Base-by-base conservation (phyloP, 208 protist genomes). In the Leishmania gerbilli region DNA sequence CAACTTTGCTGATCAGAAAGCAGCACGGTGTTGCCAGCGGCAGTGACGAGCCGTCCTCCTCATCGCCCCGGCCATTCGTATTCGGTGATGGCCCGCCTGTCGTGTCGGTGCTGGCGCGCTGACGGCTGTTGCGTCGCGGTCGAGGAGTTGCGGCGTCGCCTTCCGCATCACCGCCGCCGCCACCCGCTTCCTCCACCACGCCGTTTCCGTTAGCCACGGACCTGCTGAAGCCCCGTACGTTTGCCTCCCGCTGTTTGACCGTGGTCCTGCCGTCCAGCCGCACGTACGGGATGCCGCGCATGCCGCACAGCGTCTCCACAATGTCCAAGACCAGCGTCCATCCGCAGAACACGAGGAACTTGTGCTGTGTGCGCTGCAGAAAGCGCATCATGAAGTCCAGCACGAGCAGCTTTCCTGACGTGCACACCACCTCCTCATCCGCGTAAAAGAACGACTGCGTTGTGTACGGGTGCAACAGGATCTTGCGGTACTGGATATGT, bases 261-360 rank as follows among this genome's bases (percentile, higher is more conserved):
- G 84, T 62, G 11, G 92, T 96, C 31, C 74, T 76, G 17, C 90
- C 94, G 77, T 97, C 94, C 27, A 97, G 74, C 42, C 94, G 84
- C 47, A 89, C 89, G 79, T 93, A 96, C 3, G 86, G 84, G 27
- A 92, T 82, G 27, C 68, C 55, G 13, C 86, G 86, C 68, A 84
- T 81, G 51, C 81, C 64, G 45, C 93, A 86, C 58, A 94, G 90
- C 71, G 93, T 89, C 84, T 95, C 90, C 72, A 97, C 86, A 40
- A 97, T 80, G 64, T 97, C 89, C 40, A 97, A 81, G 89, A 95
- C 81, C 13, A 87, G 71, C 34, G 92, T 96, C 96, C 98, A 98
- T 75, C 99, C 96, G 64, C 89, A 98, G 88, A 99, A 99, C 40
- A 99, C 92, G 0, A 99, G 84, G 15, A 99, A 98, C 72, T 98